Conservation (phyloP, 2,329 filamentous ascomycete genomes). For the Pseudogymnoascus sp. region DNA sequence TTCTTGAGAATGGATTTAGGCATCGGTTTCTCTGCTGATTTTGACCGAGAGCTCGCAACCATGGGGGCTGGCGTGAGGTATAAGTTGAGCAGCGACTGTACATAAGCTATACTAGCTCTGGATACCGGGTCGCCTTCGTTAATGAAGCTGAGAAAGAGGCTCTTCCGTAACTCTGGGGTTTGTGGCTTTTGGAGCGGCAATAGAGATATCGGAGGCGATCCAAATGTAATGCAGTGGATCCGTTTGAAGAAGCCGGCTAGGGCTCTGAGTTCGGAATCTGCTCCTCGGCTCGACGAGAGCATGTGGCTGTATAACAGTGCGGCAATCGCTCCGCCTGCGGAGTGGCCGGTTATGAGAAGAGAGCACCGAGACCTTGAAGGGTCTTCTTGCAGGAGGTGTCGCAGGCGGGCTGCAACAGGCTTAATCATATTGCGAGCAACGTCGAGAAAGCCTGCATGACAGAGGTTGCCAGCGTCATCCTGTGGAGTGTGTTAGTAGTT, state of each 20-base stretch:
- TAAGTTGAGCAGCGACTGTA: conserved; percentile 62
- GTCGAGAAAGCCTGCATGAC: conserved; percentile 70
- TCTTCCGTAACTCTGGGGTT: conserved; percentile 45
- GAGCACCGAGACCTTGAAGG: conserved; percentile 57
- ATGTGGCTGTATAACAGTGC: conserved; percentile 75
- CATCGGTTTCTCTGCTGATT: neutral
- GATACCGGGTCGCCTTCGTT: conserved; percentile 82
- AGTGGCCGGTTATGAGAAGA: conserved; percentile 77
- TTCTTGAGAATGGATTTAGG: conserved; percentile 2
- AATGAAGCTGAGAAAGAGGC: conserved; percentile 68
- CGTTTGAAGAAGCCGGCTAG: conserved; percentile 66
- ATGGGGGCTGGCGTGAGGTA: conserved; percentile 52
- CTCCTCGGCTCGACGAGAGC: conserved; percentile 46
- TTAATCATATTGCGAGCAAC: conserved; percentile 67
- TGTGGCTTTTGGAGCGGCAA: conserved; percentile 56
- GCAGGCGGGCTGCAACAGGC: conserved; percentile 62
- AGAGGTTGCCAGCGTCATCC: conserved; percentile 68
- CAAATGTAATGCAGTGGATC: conserved; percentile 78
- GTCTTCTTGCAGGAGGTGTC: conserved; percentile 62
- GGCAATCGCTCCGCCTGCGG: conserved; percentile 76
- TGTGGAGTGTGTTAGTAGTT: conserved; percentile 18
- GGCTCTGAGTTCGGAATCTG: conserved; percentile 58
- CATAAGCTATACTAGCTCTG: conserved; percentile 67
- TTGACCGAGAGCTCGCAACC: conserved; percentile 11
- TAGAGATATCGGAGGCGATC: conserved; percentile 69